A percentile compares a stretch with the other conserved stretches of the same genome.
Evolutionary conservation across 345 rosid species (phyloP).

Genomic region (Citrus cavaleriei): DNA sequence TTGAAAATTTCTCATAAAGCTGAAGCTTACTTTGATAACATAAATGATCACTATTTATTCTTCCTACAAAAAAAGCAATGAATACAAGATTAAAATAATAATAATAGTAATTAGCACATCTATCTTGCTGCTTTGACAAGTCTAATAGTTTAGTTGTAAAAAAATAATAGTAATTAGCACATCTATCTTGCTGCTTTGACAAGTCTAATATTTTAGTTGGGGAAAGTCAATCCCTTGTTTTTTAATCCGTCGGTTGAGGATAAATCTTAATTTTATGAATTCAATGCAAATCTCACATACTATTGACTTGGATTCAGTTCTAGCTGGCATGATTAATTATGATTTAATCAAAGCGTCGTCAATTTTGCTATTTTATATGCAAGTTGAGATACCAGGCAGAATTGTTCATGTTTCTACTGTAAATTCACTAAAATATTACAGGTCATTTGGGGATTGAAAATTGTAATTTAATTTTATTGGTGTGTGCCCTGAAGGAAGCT

Average conservation of each 20-base stretch:
- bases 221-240: neutral
- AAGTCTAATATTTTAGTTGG: neutral
- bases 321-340: neutral
- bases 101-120: neutral
- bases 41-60: neutral
- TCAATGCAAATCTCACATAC: neutral
- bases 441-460: neutral
- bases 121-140: neutral
- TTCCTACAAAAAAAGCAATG: neutral
- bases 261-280: neutral
- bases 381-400: neutral
- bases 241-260: neutral
- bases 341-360: neutral
- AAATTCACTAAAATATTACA: neutral
- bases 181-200: neutral
- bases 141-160: neutral
- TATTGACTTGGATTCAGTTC: neutral
- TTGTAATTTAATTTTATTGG: neutral
- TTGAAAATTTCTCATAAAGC: neutral
- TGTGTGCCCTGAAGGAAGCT: conserved; percentile 51
- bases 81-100: neutral
- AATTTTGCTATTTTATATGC: neutral
- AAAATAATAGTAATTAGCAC: neutral
- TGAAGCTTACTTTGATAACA: neutral
- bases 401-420: neutral